Evolutionary conservation across 495 filamentous ascomycete genomes (phyloP).

Genomic region (Talaromyces trachyspermus): DNA sequence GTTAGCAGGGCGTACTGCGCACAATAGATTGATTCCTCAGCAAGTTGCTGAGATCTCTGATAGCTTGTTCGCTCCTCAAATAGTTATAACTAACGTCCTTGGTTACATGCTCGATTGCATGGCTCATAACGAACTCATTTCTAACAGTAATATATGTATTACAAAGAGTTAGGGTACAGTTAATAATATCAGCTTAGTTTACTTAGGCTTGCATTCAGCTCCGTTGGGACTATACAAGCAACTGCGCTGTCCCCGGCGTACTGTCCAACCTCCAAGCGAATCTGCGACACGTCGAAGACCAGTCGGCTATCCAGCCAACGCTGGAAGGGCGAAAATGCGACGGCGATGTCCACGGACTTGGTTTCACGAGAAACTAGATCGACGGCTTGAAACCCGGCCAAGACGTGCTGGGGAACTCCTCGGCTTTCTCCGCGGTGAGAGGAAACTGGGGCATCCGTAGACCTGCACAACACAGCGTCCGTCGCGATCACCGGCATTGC

Average conservation of each 20-base stretch:
- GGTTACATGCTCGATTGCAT: too few species aligned
- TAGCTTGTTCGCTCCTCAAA: too few species aligned
- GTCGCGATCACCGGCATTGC: constrained; percentile 2
- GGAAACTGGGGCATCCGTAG: constrained; percentile 4
- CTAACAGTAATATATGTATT: too few species aligned
- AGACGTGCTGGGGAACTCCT: constrained; percentile 8
- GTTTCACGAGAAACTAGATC: constrained; percentile 1
- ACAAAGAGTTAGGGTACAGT: too few species aligned
- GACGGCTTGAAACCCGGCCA: constrained; percentile 8
- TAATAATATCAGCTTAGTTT: too few species aligned
- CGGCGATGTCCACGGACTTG: not conserved
- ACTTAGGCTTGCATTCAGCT: not conserved
- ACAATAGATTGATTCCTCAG: too few species aligned
- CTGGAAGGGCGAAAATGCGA: constrained; percentile 9
- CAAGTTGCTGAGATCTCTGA: too few species aligned
- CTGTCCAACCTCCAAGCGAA: constrained; percentile 6
- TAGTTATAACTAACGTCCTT: too few species aligned
- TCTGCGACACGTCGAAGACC: not conserved
- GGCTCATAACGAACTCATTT: too few species aligned
- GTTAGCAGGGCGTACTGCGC: too few species aligned
- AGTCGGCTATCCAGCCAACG: constrained; percentile 2
- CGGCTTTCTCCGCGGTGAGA: not conserved
- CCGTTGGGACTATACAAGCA: not conserved
- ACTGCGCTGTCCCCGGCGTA: constrained; percentile 8
- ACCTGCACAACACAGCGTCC: constrained; percentile 10